Conservation (phyloP, 2,329 filamentous ascomycete genomes). For the Alternaria brassicicola region DNA sequence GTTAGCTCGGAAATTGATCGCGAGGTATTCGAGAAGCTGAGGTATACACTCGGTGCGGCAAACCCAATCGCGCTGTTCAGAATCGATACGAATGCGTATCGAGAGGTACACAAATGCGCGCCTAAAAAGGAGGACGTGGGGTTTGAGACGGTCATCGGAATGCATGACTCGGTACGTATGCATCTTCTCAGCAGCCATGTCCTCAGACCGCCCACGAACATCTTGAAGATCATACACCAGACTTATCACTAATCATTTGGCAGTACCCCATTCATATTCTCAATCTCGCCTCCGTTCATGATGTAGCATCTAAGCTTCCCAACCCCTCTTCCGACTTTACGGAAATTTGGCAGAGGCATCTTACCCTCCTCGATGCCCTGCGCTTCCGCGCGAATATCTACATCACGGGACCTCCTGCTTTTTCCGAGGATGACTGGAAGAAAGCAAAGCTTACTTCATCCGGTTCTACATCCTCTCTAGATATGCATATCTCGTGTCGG, state of each 20-base stretch:
- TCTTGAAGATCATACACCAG: neutral
- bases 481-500: slow-evolving; percentile 64
- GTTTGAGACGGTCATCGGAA: slow-evolving; percentile 69
- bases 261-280: slow-evolving; percentile 74
- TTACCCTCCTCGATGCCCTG: slow-evolving; percentile 63
- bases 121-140: slow-evolving; percentile 64
- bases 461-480: slow-evolving; percentile 18
- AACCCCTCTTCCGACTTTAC: slow-evolving; percentile 46
- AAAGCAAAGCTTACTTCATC: slow-evolving; percentile 49
- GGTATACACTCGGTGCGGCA: slow-evolving; percentile 69
- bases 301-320: slow-evolving; percentile 64
- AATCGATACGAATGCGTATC: slow-evolving; percentile 62
- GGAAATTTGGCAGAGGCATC: slow-evolving; percentile 50
- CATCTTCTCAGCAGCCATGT: neutral
- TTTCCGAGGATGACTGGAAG: slow-evolving; percentile 74
- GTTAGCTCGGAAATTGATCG: slow-evolving; percentile 52
- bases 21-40: slow-evolving; percentile 67
- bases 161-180: slow-evolving; percentile 67
- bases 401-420: slow-evolving; percentile 66
- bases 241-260: slow-evolving; percentile 1
- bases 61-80: slow-evolving; percentile 72
- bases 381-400: slow-evolving; percentile 77
- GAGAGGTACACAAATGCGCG: slow-evolving; percentile 66
- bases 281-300: slow-evolving; percentile 67
- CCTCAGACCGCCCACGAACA: neutral